Evolutionary conservation across 495 filamentous ascomycete species (phyloP).

Genomic region (Podospora appendiculata): DNA sequence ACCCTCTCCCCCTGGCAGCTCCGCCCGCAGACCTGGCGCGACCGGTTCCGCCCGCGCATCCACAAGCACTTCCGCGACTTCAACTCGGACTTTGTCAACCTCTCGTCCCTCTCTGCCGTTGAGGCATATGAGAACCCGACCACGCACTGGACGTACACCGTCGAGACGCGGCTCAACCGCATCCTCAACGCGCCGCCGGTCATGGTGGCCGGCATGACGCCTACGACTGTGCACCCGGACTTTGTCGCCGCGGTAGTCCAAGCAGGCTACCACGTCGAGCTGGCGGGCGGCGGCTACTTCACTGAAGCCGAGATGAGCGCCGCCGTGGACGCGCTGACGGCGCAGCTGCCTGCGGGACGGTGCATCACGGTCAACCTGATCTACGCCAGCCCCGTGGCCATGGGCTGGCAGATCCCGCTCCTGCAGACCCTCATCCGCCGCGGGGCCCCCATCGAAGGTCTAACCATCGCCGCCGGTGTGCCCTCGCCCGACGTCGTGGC

Average conservation of each 20-base stretch:
- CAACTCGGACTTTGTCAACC: background rate
- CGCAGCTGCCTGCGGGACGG: slow-evolving; percentile 70
- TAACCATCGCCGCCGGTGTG: slow-evolving; percentile 83
- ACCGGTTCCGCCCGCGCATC: background rate
- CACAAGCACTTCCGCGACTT: background rate
- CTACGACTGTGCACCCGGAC: slow-evolving; percentile 83
- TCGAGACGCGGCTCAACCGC: background rate
- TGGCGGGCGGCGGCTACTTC: slow-evolving; percentile 86
- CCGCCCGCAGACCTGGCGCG: background rate
- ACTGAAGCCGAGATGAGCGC: slow-evolving; percentile 74
- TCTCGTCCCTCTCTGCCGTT: background rate
- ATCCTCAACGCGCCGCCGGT: slow-evolving; percentile 39
- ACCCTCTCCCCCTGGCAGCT: background rate
- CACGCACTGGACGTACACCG: too few species aligned
- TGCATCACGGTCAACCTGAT: slow-evolving; percentile 88
- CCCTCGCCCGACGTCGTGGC: slow-evolving; percentile 79
- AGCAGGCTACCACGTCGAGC: slow-evolving; percentile 80
- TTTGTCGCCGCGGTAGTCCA: slow-evolving; percentile 85
- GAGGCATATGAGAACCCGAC: too few species aligned
- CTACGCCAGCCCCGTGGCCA: slow-evolving; percentile 81
- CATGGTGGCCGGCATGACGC: slow-evolving; percentile 92
- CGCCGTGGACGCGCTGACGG: slow-evolving; percentile 44
- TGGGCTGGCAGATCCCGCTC: slow-evolving; percentile 89
- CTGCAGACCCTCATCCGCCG: slow-evolving; percentile 71
- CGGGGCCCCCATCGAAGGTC: slow-evolving; percentile 79